Percentiles rank a stretch among this genome's conserved stretches.
Evolutionary conservation across 2,329 filamentous ascomycete genomes (phyloP).

Genomic region (Cadophora malorum): DNA sequence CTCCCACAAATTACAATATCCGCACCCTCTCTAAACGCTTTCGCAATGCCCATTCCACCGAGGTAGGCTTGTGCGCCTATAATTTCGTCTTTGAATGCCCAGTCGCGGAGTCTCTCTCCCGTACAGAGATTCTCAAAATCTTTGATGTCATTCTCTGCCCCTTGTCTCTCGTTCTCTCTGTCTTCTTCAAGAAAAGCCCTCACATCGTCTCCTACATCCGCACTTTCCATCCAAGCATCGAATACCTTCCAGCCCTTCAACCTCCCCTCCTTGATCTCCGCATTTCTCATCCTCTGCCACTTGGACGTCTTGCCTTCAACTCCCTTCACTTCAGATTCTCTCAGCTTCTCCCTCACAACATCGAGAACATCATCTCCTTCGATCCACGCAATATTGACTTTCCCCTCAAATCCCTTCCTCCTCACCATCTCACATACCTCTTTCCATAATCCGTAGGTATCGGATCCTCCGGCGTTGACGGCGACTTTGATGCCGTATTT

Average conservation of each 20-base stretch:
- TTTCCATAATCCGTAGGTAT: constrained; percentile 49
- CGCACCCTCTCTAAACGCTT: constrained; percentile 50
- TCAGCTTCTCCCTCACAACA: constrained; percentile 35
- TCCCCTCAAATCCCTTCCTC: constrained; percentile 14
- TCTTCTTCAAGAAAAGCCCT: constrained; percentile 12
- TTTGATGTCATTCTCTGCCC: neutral
- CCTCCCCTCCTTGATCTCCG: constrained; percentile 43
- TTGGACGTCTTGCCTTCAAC: constrained; percentile 5
- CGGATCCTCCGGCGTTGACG: constrained; percentile 60
- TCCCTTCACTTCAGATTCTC: neutral
- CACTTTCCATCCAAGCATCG: constrained; percentile 46
- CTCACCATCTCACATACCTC: constrained; percentile 47
- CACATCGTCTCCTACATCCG: constrained; percentile 39
- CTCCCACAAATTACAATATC: constrained; percentile 54
- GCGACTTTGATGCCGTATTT: constrained; percentile 56
- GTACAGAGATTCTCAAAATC: constrained; percentile 28
- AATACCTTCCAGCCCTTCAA: constrained; percentile 39
- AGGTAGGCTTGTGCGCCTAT: constrained; percentile 49
- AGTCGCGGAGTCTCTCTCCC: constrained; percentile 33
- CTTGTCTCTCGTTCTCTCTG: constrained; percentile 29
- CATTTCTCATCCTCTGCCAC: constrained; percentile 45
- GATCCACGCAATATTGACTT: constrained; percentile 53
- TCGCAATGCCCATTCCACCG: constrained; percentile 51
- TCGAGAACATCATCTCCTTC: constrained; percentile 52
- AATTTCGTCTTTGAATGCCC: constrained; percentile 32